Evolutionary conservation across 2,329 filamentous ascomycete genomes (phyloP), one percentile per base, ranked within the genome.

Genomic region (Westerdykella aurantiaca): DNA sequence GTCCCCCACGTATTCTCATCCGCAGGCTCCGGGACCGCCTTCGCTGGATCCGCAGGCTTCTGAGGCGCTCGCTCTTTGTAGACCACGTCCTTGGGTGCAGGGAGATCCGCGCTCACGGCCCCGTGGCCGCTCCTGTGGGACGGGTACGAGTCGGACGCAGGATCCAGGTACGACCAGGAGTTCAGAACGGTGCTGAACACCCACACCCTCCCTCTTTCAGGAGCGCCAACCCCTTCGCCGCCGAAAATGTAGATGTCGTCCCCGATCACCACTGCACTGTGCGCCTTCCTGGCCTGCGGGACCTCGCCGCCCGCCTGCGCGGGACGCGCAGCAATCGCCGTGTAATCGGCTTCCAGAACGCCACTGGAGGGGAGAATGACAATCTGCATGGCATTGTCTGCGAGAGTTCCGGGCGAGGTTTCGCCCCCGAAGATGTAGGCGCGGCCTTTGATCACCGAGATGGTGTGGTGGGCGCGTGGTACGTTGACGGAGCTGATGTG

Each of bases 391-490:
- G 72, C 70, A 55, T 75, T 75, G 43, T 70, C 68, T 25, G 74
- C 75, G 21, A 78, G 63, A 33, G 45, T 66, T 47, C 47, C 68
- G 54, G 34, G 55, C 35, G 60, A 55, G 1, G 52, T 61, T 52
- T 72, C 68, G 41, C 77, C 77, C 6, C 77, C 77, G 48, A 79
- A 79, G 42, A 80, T 72, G 55, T 79, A 79, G 23, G 76, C 76
- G 49, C 74, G 73, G 41, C 73, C 70, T 46, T 72, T 73, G 49
- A 81, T 67, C 37, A 78, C 62, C 4, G 74, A 77, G 38, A 80
- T 53, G 2, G 74, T 75, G 58, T 81, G 77, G 37, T 72, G 61
- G 7, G 71, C 70, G 42, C 77, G 70, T 6, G 70, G 67, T 10
- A 81, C 67, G 44, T 63, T 46, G 47, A 69, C 51, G 50, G 69